Evolutionary conservation across 371 early-diverging fungal genomes (phyloP), one percentile per base, ranked within the genome.

Genomic region (Rhizopus arrhizus): DNA sequence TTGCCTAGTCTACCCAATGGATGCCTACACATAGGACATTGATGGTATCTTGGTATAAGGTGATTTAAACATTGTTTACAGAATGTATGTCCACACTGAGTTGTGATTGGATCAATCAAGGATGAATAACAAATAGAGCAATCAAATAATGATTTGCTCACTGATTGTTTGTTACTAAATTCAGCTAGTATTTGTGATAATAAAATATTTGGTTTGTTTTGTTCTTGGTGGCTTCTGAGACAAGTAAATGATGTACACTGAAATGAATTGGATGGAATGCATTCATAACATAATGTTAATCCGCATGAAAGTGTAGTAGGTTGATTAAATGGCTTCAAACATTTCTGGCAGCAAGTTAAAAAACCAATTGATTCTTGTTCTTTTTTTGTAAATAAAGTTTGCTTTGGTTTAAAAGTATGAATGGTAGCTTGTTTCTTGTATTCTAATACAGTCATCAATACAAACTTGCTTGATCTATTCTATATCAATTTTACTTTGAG

Each of bases 11-110:
- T 28, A 33, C 12, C 5, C 10, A 69, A 16, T 11, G 34, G 31
- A 6, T 52, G 29, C 41, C 69, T 43, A 40, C 69, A 68, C 9
- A 61, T 56, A 16, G 66, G 70, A 43, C 66, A 66, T 3, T 54
- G 34, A 42, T 56, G 33, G 0, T 33, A 53, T 36, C 22, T 45
- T 49, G 7, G 8, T 54, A 62, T 58, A 3, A 53, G 41, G 13
- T 41, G 56, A 10, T 53, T 53, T 3, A 88, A 49, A 52, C 90
- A 90, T 5, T 54, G 47, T 34, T 77, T 78, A 65, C 90, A 90
- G 53, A 83, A 79, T 1, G 87, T 82, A 63, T 90, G 90, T 0
- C 90, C 90, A 60, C 90, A 90, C 11, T 68, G 66, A 34, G 83
- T 74, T 2, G 87, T 87, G 47, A 87, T 64, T 2, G 90, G 88